phyloP scores from a whole-genome alignment of 495 filamentous ascomycete species.

The Friedmanniomyces endolithicus region DNA sequence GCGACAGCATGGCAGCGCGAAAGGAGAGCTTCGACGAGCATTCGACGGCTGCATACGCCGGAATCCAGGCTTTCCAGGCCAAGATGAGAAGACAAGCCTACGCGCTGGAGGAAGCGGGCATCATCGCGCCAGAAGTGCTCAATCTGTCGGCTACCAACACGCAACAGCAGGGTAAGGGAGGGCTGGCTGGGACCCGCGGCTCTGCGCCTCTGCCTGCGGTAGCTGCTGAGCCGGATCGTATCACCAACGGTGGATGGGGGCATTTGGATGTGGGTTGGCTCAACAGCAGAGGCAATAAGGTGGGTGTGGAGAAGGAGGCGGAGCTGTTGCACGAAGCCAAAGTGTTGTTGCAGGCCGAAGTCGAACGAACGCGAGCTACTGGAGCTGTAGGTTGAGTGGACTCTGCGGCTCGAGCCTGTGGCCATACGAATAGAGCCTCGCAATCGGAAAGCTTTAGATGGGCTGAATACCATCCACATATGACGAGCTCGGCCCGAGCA shows the following conservation, averaged over 20 bases:
- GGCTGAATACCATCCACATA: too few species aligned
- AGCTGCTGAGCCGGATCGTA: slow-evolving; percentile 21
- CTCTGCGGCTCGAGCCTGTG: neutral
- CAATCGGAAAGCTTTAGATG: too few species aligned
- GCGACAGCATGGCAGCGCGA: slow-evolving; percentile 32
- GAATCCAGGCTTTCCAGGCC: slow-evolving; percentile 36
- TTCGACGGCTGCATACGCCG: slow-evolving; percentile 51
- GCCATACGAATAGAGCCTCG: neutral
- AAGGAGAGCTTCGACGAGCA: slow-evolving; percentile 48
- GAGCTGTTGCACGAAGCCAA: slow-evolving; percentile 60
- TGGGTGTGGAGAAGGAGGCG: slow-evolving; percentile 64
- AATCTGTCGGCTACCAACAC: slow-evolving; percentile 11
- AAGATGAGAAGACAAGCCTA: slow-evolving; percentile 64
- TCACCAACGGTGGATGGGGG: slow-evolving; percentile 44
- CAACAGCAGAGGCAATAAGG: slow-evolving; percentile 66
- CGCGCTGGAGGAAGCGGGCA: slow-evolving; percentile 63
- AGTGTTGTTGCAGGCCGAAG: slow-evolving; percentile 33
- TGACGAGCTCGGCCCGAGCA: too few species aligned
- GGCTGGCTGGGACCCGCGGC: neutral
- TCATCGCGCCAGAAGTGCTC: slow-evolving; percentile 42
- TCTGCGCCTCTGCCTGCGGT: slow-evolving; percentile 2
- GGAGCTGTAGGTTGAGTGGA: neutral
- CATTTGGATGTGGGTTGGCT: slow-evolving; percentile 69
- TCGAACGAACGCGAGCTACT: neutral
- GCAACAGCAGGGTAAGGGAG: neutral